These are phyloP conservation scores for Trichoderma aggressivum DNA, from an alignment of 2,329 filamentous ascomycete species.

Conservation along the genomic window DNA sequence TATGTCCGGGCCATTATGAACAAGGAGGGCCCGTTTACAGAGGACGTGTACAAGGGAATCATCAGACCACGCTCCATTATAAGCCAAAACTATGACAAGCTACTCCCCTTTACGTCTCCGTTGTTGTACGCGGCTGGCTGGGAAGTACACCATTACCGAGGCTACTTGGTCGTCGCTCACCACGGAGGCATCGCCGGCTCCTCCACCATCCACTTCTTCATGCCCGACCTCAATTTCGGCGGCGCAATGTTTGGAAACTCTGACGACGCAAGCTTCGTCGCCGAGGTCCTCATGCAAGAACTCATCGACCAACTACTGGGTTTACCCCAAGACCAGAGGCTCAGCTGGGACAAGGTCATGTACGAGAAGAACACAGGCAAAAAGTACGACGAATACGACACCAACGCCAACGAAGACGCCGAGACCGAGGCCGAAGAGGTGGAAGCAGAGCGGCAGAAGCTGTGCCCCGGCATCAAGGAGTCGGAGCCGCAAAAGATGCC, in stretches of 20 bases:
- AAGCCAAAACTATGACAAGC: constrained; percentile 16
- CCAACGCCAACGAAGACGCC: neutral
- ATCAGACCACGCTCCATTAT: constrained; percentile 22
- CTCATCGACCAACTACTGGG: constrained; percentile 23
- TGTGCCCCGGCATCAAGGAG: neutral
- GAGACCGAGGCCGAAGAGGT: neutral
- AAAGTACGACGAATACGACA: neutral
- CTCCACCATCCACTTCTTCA: constrained; percentile 27
- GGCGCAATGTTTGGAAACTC: constrained; percentile 28
- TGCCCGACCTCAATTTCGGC: constrained; percentile 28
- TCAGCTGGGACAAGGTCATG: neutral
- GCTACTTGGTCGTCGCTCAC: constrained; percentile 26
- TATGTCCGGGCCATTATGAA: constrained; percentile 30
- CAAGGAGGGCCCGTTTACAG: constrained; percentile 24
- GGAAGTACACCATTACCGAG: constrained; percentile 25
- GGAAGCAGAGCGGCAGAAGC: neutral
- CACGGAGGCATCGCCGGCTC: constrained; percentile 28
- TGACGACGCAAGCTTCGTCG: constrained; percentile 19
- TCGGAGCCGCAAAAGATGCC: constrained; percentile 3
- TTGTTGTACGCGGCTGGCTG: constrained; percentile 25
- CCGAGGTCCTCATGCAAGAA: constrained; percentile 21
- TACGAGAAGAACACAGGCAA: neutral
- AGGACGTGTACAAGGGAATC: constrained; percentile 26
- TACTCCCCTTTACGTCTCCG: constrained; percentile 17
- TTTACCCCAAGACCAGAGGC: neutral